phyloP scores from a whole-genome alignment of 768 basidiomycete genomes.

The Trametes cinnabarina region DNA sequence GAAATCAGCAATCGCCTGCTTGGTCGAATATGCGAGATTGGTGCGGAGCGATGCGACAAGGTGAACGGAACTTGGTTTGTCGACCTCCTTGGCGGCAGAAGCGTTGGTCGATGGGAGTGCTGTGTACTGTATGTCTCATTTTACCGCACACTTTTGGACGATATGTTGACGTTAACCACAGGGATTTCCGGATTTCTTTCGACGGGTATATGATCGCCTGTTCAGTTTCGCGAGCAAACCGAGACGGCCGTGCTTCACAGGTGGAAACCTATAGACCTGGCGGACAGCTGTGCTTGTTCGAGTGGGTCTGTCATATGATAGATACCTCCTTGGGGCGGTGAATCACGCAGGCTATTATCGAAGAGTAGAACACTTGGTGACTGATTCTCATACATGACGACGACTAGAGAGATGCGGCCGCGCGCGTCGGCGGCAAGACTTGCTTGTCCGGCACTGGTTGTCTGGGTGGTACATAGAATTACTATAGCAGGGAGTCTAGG shows the following conservation, averaged over 20 bases:
- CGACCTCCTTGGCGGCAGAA: slow-evolving; percentile 60
- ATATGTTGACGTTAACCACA: slow-evolving; percentile 26
- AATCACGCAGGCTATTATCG: not conserved
- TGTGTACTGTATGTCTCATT: slow-evolving; percentile 61
- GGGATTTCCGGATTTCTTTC: slow-evolving; percentile 63
- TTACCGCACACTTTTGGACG: too few species aligned
- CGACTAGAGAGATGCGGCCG: too few species aligned
- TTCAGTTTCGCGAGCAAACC: slow-evolving; percentile 42
- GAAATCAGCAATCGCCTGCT: slow-evolving; percentile 76
- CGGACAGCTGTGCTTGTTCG: slow-evolving; percentile 39
- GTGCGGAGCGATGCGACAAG: slow-evolving; percentile 50
- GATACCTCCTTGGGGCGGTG: slow-evolving; percentile 22
- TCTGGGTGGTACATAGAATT: too few species aligned
- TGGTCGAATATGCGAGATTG: slow-evolving; percentile 65
- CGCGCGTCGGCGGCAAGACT: too few species aligned
- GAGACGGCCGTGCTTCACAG: slow-evolving; percentile 23
- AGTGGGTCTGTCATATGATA: slow-evolving; percentile 56
- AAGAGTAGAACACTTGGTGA: too few species aligned
- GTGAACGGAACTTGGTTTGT: slow-evolving; percentile 72
- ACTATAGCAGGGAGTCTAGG: too few species aligned
- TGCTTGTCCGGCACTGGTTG: too few species aligned
- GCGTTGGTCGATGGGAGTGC: slow-evolving; percentile 78
- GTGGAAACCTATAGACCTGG: slow-evolving; percentile 41
- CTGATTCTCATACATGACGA: too few species aligned
- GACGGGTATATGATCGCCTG: slow-evolving; percentile 52